Conservation (phyloP, 2,329 filamentous ascomycete species). For the Metarhizium robertsii region DNA sequence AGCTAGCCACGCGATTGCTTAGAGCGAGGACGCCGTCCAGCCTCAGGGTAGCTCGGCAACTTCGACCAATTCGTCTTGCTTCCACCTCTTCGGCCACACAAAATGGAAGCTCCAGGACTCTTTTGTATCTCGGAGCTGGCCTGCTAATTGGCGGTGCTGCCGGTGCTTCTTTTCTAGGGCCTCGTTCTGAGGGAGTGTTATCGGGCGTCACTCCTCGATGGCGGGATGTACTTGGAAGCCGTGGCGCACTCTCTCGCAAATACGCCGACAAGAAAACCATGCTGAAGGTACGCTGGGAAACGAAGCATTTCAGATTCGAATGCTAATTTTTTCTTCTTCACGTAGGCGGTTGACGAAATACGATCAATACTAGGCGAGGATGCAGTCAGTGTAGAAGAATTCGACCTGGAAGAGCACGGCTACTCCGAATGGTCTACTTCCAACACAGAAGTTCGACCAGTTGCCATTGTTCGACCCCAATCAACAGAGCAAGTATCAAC, state of each 20-base stretch:
- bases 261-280: constrained; percentile 16
- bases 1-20: neutral
- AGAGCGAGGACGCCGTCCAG: neutral
- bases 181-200: neutral
- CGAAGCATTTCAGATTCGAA: neutral
- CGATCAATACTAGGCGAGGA: constrained; percentile 38
- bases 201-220: constrained; percentile 7
- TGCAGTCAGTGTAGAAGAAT: constrained; percentile 52
- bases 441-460: constrained; percentile 53
- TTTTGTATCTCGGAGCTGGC: neutral
- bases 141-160: neutral
- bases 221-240: constrained; percentile 1
- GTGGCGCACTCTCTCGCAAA: neutral
- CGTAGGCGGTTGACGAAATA: constrained; percentile 12
- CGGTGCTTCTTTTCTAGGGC: neutral
- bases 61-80: neutral
- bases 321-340: neutral
- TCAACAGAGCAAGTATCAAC: constrained; percentile 54
- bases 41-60: neutral
- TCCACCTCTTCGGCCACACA: neutral
- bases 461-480: constrained; percentile 56
- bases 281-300: constrained; percentile 9
- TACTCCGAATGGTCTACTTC: constrained; percentile 64
- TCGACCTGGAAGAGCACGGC: constrained; percentile 54
- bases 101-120: neutral